Base-by-base conservation (phyloP, 257 asterid genomes). In the Prunella vulgaris region DNA sequence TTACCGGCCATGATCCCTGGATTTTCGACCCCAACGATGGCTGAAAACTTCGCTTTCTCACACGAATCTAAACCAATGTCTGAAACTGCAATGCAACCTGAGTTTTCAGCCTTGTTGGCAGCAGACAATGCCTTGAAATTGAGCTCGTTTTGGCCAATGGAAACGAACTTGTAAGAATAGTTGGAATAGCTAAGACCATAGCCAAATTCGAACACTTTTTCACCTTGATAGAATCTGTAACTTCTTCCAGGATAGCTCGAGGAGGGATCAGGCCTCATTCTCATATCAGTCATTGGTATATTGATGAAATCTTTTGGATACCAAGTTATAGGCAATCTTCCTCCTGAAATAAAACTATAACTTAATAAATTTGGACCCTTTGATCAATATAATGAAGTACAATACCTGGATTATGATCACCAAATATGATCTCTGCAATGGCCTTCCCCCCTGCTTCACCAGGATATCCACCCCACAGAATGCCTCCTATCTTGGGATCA, bases 401-500 rank as follows among this genome's bases (percentile, higher is more conserved):
- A 13, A 22, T 27, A 89, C 92, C 93, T 71, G 95, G 93, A 72
- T 90, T 90, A 49, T 87, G 86, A 64, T 84, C 88, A 38, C 96
- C 90, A 37, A 85, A 84, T 61, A 90, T 81, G 57, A 81, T 81
- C 69, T 90, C 85, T 21, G 93, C 90, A 20, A 85, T 10, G 33
- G 95, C 95, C 35, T 54, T 68, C 0, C 93, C 96, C 33, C 96
- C 96, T 0, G 77, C 87, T 71, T 90, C 89, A 70, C 95, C 95
- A 0, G 93, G 96, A 72, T 87, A 89, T 30, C 96, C 95, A 62
- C 80, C 88, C 96, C 96, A 89, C 66, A 89, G 32, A 49, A 85
- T 87, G 68, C 88, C 64, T 49, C 94, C 87, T 0, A 89, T 79
- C 14, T 81, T 87, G 0, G 79, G 79, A 15, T 87, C 79, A 0